A percentile compares a stretch with the other conserved stretches of the same genome.
Conservation (phyloP, 352 stramenopile species). For the Phytophthora sp. region DNA sequence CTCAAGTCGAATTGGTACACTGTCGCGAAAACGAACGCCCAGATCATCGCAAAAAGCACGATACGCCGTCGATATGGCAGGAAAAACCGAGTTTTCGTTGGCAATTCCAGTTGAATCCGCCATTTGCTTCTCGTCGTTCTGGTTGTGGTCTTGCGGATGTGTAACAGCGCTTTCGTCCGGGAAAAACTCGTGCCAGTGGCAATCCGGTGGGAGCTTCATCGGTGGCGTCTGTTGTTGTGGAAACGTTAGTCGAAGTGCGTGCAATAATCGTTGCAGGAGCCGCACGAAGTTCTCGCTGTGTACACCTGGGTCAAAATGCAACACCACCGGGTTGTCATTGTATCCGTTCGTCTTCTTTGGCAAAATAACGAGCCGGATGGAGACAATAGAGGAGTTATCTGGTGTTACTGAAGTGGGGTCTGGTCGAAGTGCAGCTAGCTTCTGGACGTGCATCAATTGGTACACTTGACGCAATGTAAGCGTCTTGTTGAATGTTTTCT, state of each 20-base stretch:
- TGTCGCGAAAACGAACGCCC: constrained; percentile 50
- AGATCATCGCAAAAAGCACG: constrained; percentile 71
- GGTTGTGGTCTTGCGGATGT: constrained; percentile 5
- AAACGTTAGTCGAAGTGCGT: constrained; percentile 56
- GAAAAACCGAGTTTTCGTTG: constrained; percentile 24
- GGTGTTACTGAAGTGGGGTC: background rate
- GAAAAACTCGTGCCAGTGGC: constrained; percentile 66
- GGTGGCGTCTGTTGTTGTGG: constrained; percentile 40
- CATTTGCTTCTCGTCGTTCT: constrained; percentile 11
- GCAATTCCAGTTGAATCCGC: background rate
- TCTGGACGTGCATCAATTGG: constrained; percentile 54
- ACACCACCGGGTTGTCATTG: constrained; percentile 12
- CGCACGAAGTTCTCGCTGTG: constrained; percentile 61
- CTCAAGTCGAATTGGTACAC: constrained; percentile 49
- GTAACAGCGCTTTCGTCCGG: constrained; percentile 2
- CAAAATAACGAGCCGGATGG: constrained; percentile 41
- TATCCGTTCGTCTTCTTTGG: constrained; percentile 9
- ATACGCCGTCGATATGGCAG: constrained; percentile 56
- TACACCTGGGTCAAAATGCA: constrained; percentile 67
- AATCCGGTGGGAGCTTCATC: constrained; percentile 44
- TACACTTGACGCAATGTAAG: constrained; percentile 44
- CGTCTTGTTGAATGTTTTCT: constrained; percentile 47
- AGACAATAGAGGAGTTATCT: constrained; percentile 29
- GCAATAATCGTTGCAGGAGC: constrained; percentile 58
- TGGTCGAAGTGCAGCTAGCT: constrained; percentile 42